Evolutionary conservation across 352 stramenopile species (phyloP).

Genomic region (Globisporangium mamillatum): DNA sequence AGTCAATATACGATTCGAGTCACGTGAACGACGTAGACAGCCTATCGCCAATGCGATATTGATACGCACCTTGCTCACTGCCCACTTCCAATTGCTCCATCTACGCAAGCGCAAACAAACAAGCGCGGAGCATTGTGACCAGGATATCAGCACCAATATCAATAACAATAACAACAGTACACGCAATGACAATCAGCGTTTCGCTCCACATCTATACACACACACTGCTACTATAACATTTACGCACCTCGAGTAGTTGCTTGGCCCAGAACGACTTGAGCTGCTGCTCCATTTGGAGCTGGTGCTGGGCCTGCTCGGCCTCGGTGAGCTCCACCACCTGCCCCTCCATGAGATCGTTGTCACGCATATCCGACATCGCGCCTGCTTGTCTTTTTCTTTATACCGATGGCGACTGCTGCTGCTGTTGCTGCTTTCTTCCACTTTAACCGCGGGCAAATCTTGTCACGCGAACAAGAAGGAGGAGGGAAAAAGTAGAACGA

Average conservation of each 20-base stretch:
- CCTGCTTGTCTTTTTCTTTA: background rate
- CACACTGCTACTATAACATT: background rate
- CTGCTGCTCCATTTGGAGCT: slow-evolving; percentile 86
- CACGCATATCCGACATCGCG: slow-evolving; percentile 13
- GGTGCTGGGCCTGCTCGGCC: slow-evolving; percentile 81
- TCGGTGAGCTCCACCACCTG: slow-evolving; percentile 86
- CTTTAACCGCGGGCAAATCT: background rate
- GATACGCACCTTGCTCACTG: slow-evolving; percentile 88
- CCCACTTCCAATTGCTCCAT: slow-evolving; percentile 91
- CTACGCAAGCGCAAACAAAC: slow-evolving; percentile 18
- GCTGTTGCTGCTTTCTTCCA: background rate
- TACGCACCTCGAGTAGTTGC: slow-evolving; percentile 77
- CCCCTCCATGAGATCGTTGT: slow-evolving; percentile 58
- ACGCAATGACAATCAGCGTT: background rate
- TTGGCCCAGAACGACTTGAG: slow-evolving; percentile 93
- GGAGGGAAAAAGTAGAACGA: background rate
- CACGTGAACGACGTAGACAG: background rate
- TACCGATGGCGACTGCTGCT: too few species aligned
- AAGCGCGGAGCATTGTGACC: background rate
- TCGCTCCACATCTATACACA: background rate
- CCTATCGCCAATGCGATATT: background rate
- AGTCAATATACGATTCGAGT: background rate
- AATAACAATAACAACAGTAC: background rate
- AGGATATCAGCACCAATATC: background rate
- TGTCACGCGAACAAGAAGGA: background rate